Evolutionary conservation across 2,329 filamentous ascomycete species (phyloP), one percentile per base, ranked within the genome.

Genomic region (Coniella vitis): DNA sequence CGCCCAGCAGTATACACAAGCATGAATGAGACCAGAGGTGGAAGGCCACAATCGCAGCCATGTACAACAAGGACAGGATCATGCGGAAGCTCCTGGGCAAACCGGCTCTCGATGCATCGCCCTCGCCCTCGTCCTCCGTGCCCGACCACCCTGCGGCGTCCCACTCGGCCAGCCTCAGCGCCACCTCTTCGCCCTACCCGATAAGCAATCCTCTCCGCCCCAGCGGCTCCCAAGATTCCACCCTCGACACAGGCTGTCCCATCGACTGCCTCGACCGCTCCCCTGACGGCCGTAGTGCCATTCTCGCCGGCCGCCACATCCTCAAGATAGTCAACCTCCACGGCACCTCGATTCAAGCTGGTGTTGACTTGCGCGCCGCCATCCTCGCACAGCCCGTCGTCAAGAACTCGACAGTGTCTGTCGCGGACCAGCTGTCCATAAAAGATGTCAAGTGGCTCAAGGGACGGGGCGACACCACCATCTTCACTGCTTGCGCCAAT

Each of bases 401-500:
- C 39, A 70, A 72, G 45, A 70, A 65, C 43, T 65, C 62, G 2
- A 54, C 61, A 1, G 60, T 62, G n/a, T 64, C 69, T 1, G 63
- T 64, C 7, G 60, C 69, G 41, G 80, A 84, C 52, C 79, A 83
- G 61, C 69, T 84, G 42, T 81, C 79, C 32, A 82, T 84, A 54
- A 75, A 76, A 56, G 78, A 82, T 53, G 78, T 81, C 43, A 80
- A 78, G 60, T 80, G 80, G 73, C 69, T 69, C 7, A 59, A 63
- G 8, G 60, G 61, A 19, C 70, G 75, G 25, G 69, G 67, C 49
- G 70, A 73, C 53, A 71, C 72, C 13, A 74, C 71, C 34, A 72
- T 84, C 47, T 79, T 82, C 55, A 84, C 81, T 0, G 81, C 81
- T 3, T 82, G 79, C 58, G 75, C 76, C 43, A 80, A 76, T 52